Evolutionary conservation across 129 eudicot species (phyloP).

Genomic region (Tagetes patula): DNA sequence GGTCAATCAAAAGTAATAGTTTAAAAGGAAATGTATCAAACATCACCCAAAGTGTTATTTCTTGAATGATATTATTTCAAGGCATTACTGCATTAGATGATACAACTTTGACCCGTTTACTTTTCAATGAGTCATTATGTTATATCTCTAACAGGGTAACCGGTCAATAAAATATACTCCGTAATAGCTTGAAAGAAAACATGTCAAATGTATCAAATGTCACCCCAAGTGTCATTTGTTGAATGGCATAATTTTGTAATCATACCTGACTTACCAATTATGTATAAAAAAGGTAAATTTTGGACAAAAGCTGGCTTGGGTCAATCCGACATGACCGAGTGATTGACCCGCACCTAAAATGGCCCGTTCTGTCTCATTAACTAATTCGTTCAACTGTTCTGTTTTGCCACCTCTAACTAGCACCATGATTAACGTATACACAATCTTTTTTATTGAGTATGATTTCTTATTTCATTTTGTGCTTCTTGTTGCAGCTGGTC

Average conservation of each 20-base stretch:
- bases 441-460: not conserved
- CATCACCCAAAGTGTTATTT: not conserved
- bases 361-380: not conserved
- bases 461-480: constrained; percentile 29
- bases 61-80: not conserved
- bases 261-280: not conserved
- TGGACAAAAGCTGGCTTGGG: not conserved
- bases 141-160: not conserved
- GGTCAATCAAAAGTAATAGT: not conserved
- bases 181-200: not conserved
- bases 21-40: not conserved
- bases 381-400: not conserved
- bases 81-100: not conserved
- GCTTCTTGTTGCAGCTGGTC: constrained; percentile 67
- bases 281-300: not conserved
- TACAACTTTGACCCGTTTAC: not conserved
- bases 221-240: not conserved
- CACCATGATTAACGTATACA: not conserved
- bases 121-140: not conserved
- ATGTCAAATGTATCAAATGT: not conserved
- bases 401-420: not conserved
- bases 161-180: not conserved
- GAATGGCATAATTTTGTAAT: not conserved
- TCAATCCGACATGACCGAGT: not conserved
- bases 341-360: not conserved